Evolutionary conservation across 768 basidiomycete species (phyloP), one percentile per base, ranked within the genome.

Genomic region (Trametes cinnabarina): DNA sequence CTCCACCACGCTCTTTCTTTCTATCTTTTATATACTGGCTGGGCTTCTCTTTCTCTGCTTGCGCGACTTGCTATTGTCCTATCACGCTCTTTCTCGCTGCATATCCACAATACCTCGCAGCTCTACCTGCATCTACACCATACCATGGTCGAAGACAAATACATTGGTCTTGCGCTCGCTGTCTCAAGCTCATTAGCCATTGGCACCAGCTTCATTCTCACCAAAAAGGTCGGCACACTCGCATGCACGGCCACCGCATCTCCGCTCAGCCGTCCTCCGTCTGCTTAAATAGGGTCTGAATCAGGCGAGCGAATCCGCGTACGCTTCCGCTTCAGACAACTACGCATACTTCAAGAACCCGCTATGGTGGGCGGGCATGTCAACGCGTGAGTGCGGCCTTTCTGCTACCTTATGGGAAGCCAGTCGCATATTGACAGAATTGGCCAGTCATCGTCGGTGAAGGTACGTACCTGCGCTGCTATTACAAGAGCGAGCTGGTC

Each of bases 291-390:
- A 97, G 96, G 96, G 96, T 22, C 76, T 98, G 23, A 97, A 90
- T 62, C 92, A 94, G 67, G 90, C 95, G 43, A 85, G 85, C 3
- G 78, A 82, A 61, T 78, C 80, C 15, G 70, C 79, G 32, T 81
- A 83, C 63, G 66, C 61, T 48, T 73, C 79, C 47, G 87, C 90
- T 42, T 90, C 92, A 1, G 94, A 95, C 54, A 89, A 90, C 69
- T 81, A 88, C 63, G 74, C 89, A 10, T 99, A 98, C 71, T 77
- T 99, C 47, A 82, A 79, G 65, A 98, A 92, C 77, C 90, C 92
- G 30, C 87, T 94, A 62, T 99, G 96, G 96, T 99, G 96, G 96
- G 87, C 87, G 3, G 96, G 97, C 52, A 96, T 97, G 78, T 78
- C 84, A 37, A 94, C 90, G 12, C 79, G 96, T 98, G 70, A 74